Evolutionary conservation across 768 basidiomycete genomes (phyloP), one percentile per base, ranked within the genome.

Genomic region (Cyathus striatus): DNA sequence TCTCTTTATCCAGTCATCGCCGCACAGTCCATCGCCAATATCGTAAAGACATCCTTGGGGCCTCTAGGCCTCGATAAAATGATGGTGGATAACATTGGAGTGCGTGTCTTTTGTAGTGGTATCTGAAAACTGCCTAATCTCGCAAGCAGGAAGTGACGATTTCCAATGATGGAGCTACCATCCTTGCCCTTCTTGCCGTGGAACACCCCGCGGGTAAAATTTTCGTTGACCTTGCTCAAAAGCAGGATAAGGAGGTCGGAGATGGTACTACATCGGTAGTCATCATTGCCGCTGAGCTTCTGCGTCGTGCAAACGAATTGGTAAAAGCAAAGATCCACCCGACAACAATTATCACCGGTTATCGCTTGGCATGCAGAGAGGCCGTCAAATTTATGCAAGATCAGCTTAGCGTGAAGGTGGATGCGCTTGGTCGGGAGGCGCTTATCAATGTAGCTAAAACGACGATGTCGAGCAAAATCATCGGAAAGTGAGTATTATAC

Each of bases 111-210:
- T n/a, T n/a, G n/a, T n/a, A n/a, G n/a, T n/a, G n/a, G n/a, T n/a
- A n/a, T n/a, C n/a, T n/a, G n/a, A n/a, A n/a, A n/a, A n/a, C n/a
- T n/a, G n/a, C n/a, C n/a, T n/a, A n/a, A n/a, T n/a, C n/a, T n/a
- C n/a, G n/a, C n/a, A n/a, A n/a, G 4, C 63, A 95, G 92, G 96
- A 99, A 76, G 94, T 98, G 22, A 98, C 96, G 23, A 98, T 99
- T 61, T 97, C 96, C 37, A 99, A 99, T 66, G 96, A 98, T 68
- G 96, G 96, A 38, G 96, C 96, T 13, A 98, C 96, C n/a, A 99
- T 99, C 54, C 81, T 99, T 27, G 85, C 90, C 18, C 75, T 98
- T 16, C 73, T 98, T 30, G 83, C 91, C 13, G 94, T 99, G 35
- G 91, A 96, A 56, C 92, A 98, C 59, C 96, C 96, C 21, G 96